phyloP scores from a whole-genome alignment of 306 rosid genomes.

The Datisca glomerata region DNA sequence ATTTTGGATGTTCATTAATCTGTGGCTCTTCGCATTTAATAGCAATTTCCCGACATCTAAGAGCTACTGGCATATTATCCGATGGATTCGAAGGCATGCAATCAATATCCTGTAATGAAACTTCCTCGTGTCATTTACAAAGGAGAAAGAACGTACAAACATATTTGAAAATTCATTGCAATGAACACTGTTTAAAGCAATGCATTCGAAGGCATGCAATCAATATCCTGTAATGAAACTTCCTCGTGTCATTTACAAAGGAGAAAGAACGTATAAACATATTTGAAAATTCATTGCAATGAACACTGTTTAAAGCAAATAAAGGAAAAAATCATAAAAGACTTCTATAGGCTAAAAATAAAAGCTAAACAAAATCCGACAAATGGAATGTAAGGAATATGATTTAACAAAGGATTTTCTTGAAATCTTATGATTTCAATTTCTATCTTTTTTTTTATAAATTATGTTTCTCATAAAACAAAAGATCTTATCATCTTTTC shows the following conservation, averaged over 20 bases:
- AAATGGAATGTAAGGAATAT: no score
- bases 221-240: conserved; percentile 51
- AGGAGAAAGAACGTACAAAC: conserved; percentile 1
- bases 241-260: conserved; percentile 15
- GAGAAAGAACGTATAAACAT: conserved; percentile 1
- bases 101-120: conserved; percentile 61
- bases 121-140: conserved; percentile 13
- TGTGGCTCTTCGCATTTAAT: conserved; percentile 28
- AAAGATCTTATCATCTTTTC: no score
- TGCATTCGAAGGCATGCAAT: conserved; percentile 80
- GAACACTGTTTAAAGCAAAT: no score
- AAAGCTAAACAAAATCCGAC: no score
- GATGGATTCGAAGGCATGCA: conserved; percentile 76
- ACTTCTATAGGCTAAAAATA: no score
- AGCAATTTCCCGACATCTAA: conserved; percentile 33
- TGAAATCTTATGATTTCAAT: no score
- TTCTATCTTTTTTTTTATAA: no score
- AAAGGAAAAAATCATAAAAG: no score
- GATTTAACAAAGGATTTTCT: no score
- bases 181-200: no score
- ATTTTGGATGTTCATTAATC: conserved; percentile 28
- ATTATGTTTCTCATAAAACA: no score
- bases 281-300: background rate
- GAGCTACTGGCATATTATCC: conserved; percentile 71
- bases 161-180: background rate